Conservation (phyloP, 768 basidiomycete species). For the Tricholoma hemisulphureum region DNA sequence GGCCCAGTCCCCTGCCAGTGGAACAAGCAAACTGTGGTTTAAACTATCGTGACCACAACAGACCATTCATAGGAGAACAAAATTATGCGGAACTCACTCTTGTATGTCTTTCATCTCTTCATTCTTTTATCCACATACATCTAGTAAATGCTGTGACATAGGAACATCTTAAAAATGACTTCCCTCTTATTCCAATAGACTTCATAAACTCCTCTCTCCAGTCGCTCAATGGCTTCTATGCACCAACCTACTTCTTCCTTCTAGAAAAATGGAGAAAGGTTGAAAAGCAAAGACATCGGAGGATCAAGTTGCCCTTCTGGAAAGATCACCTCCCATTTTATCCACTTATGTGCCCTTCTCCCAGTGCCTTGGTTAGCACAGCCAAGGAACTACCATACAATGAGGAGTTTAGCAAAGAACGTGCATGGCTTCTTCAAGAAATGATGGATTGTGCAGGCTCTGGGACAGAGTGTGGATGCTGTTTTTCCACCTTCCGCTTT, state of each 20-base stretch:
- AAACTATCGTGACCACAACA: conserved; percentile 50
- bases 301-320: background rate
- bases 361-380: conserved; percentile 30
- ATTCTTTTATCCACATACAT: conserved; percentile 7
- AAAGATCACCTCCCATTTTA: background rate
- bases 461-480: conserved; percentile 84
- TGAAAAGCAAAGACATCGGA: conserved; percentile 9
- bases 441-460: conserved; percentile 31
- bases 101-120: conserved; percentile 32
- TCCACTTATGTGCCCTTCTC: conserved; percentile 32
- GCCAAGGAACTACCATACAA: conserved; percentile 29
- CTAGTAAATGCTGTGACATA: conserved; percentile 20
- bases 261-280: conserved; percentile 30
- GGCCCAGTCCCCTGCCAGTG: too few relatives aligned
- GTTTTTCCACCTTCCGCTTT: conserved; percentile 68
- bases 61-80: conserved; percentile 37
- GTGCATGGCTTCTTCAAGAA: conserved; percentile 39
- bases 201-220: conserved; percentile 46
- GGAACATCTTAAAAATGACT: conserved; percentile 54
- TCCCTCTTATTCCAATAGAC: conserved; percentile 52
- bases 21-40: conserved; percentile 15
- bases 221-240: conserved; percentile 49
- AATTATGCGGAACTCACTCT: conserved; percentile 50
- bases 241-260: conserved; percentile 58
- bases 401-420: conserved; percentile 41